Percentiles rank a stretch among this genome's conserved stretches.
These are phyloP conservation scores for Arabidopsis thaliana DNA, from an alignment of 345 rosid species.

Conservation along the genomic window DNA sequence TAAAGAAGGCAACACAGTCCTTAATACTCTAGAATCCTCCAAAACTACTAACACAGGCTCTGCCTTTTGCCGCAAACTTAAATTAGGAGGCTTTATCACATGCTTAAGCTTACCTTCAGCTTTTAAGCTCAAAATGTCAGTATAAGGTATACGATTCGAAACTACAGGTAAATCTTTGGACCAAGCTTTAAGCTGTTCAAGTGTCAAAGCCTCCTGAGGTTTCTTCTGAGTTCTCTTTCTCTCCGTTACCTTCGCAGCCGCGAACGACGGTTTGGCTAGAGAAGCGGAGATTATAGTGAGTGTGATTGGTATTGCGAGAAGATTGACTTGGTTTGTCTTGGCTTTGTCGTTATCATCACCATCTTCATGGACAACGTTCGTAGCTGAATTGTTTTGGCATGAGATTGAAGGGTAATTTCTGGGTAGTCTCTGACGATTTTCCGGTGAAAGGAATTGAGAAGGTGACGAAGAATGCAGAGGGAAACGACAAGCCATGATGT, in stretches of 20 bases:
- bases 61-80: slow-evolving; percentile 50
- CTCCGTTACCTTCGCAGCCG: slow-evolving; percentile 54
- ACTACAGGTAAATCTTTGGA: slow-evolving; percentile 71
- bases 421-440: slow-evolving; percentile 35
- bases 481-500: slow-evolving; percentile 54
- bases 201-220: slow-evolving; percentile 61
- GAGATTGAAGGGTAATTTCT: slow-evolving; percentile 42
- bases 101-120: slow-evolving; percentile 73
- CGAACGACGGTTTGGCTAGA: slow-evolving; percentile 51
- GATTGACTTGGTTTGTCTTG: slow-evolving; percentile 49
- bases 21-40: slow-evolving; percentile 77
- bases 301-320: slow-evolving; percentile 68
- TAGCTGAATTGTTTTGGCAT: slow-evolving; percentile 47
- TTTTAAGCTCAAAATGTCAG: slow-evolving; percentile 65
- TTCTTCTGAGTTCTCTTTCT: slow-evolving; percentile 64
- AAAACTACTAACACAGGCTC: slow-evolving; percentile 80
- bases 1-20: slow-evolving; percentile 79
- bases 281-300: slow-evolving; percentile 70
- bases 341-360: slow-evolving; percentile 36
- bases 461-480: slow-evolving; percentile 49
- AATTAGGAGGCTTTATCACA: slow-evolving; percentile 69
- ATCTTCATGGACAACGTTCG: slow-evolving; percentile 20
- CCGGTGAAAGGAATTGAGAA: slow-evolving; percentile 40
- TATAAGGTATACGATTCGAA: slow-evolving; percentile 69
- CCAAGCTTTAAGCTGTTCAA: slow-evolving; percentile 82